Percentiles rank a stretch among this genome's conserved stretches.
These are phyloP conservation scores for Aurinia saxatilis DNA, from an alignment of 345 rosid genomes.

Conservation along the genomic window DNA sequence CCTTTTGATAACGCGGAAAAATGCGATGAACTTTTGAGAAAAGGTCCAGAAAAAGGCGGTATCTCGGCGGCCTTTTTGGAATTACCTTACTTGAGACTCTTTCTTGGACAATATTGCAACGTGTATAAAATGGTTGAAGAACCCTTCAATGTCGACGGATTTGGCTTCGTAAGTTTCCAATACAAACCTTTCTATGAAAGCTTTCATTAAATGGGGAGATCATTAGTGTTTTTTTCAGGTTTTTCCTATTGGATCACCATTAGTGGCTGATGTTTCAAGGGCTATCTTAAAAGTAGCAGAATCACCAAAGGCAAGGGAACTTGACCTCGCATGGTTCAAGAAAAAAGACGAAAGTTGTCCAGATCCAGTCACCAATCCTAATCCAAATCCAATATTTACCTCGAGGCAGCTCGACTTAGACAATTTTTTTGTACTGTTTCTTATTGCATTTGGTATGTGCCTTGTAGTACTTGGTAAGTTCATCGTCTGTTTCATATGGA, in stretches of 20 bases:
- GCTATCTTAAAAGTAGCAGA: conserved; percentile 36
- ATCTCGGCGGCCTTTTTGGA: conserved; percentile 38
- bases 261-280: conserved; percentile 39
- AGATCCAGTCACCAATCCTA: conserved; percentile 11
- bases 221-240: conserved; percentile 11
- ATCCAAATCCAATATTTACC: conserved; percentile 13
- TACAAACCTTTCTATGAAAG: background rate
- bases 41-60: conserved; percentile 33
- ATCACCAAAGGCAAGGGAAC: conserved; percentile 24
- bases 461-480: too few relatives aligned
- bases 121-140: conserved; percentile 35
- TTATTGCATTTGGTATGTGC: background rate
- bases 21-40: conserved; percentile 28
- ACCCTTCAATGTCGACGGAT: conserved; percentile 28
- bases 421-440: conserved; percentile 40
- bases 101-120: conserved; percentile 34
- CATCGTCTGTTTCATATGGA: too few relatives aligned
- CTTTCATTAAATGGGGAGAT: background rate
- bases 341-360: conserved; percentile 17
- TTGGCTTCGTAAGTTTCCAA: conserved; percentile 40
- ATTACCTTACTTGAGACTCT: conserved; percentile 28
- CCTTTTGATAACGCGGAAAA: conserved; percentile 21
- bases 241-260: conserved; percentile 40
- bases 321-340: conserved; percentile 27
- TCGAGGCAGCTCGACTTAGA: conserved; percentile 24